A percentile compares a stretch with the other conserved stretches of the same genome.
phyloP scores from a whole-genome alignment of 1,139 yeast genomes.

The Nematodospora anomalae region DNA sequence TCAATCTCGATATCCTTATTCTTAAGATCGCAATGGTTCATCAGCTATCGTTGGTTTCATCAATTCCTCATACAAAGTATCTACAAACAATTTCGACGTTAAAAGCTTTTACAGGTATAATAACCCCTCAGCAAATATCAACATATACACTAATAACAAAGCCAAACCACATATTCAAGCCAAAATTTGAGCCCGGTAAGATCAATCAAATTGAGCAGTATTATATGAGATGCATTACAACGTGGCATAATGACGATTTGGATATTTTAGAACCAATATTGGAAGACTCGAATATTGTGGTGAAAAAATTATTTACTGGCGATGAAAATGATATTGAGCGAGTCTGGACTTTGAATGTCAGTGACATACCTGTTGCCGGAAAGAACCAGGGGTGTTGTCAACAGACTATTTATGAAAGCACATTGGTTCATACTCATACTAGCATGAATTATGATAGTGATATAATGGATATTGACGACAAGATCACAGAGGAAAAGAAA shows the following conservation, averaged over 20 bases:
- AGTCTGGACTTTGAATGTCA: constrained; percentile 65
- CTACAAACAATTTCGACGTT: constrained; percentile 45
- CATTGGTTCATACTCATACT: constrained; percentile 50
- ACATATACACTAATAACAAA: constrained; percentile 46
- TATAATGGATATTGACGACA: constrained; percentile 10
- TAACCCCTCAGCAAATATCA: constrained; percentile 39
- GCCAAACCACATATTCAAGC: constrained; percentile 45
- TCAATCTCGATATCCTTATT: background rate
- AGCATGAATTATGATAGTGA: constrained; percentile 9
- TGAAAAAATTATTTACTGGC: constrained; percentile 31
- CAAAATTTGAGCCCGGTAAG: constrained; percentile 51
- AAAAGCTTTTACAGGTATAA: constrained; percentile 45
- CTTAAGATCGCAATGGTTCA: constrained; percentile 36
- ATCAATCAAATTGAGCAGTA: constrained; percentile 52
- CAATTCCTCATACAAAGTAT: constrained; percentile 43
- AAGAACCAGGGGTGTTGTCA: constrained; percentile 59
- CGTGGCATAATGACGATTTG: constrained; percentile 37
- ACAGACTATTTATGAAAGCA: constrained; percentile 71
- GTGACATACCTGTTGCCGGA: constrained; percentile 89
- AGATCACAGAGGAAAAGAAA: constrained; percentile 2
- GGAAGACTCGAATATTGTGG: constrained; percentile 20
- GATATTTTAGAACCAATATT: constrained; percentile 30
- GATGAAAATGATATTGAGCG: constrained; percentile 31
- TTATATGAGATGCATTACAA: constrained; percentile 45
- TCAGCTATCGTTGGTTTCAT: constrained; percentile 43